Base-by-base conservation (phyloP, 179 eudicot genomes). In the Beta macrorhiza region DNA sequence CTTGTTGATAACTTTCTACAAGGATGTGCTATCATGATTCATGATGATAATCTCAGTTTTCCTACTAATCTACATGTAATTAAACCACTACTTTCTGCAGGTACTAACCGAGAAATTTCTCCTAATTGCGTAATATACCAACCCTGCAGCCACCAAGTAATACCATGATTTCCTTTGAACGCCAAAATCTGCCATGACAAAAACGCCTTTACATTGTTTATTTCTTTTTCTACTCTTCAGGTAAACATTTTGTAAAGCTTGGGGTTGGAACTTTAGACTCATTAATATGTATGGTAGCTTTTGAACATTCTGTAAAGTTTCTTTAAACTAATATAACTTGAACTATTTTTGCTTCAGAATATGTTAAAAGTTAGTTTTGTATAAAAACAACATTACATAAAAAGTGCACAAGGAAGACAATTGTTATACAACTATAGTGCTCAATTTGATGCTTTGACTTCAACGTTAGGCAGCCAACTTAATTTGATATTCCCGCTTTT, bases 381-480 rank as follows among this genome's bases (percentile, higher is more conserved):
- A 29, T 29, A 29, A 29, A 29, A 29, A 37, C 42, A 37, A 37
- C 42, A 37, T 37, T 3, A 37, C 3, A 37, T 1, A 37, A 37
- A 37, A 37, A 37, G 42, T 37, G 42, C 17, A 56, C 19, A 56
- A 7, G 2, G 7, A 5, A 22, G 64, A 22, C 64, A 61, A 61
- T 19, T 61, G 64, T n/a, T 61, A 19, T 61, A 61, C 64, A 17
- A 61, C 22, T 61, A 61, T 17, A 61, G 22, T n/a, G 65, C 65
- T 69, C 55, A 67, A 44, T 78, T 82, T 74, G 77, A 59, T 2
- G 13, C 12, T 72, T 85, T 85, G 87, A 85, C 87, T 85, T 82
- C 84, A 82, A 85, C 82, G 7, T 82, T 75, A 69, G 74, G 70
- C 73, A 70, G 87, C 87, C 87, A 16, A 82, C 87, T 85, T 74